A percentile compares a stretch with the other conserved stretches of the same genome.
Conservation (phyloP, 306 rosid genomes). For the Herpetospermum pedunculosum region DNA sequence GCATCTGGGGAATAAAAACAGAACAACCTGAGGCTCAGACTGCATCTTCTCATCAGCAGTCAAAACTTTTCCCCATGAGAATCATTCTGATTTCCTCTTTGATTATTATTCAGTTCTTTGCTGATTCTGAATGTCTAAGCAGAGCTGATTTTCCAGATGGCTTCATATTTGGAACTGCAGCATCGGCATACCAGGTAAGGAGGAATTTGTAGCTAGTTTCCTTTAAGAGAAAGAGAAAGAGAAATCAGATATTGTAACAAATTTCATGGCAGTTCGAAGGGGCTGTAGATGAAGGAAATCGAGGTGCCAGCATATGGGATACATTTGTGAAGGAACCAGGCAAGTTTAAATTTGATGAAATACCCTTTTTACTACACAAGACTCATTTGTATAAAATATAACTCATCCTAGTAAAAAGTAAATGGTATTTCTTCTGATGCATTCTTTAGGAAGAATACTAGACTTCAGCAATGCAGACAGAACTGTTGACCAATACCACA, state of each 20-base stretch:
- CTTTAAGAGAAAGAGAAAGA: background rate
- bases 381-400: background rate
- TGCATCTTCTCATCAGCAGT: background rate
- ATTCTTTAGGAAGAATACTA: conserved; percentile 57
- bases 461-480: conserved; percentile 89
- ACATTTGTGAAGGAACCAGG: conserved; percentile 68
- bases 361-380: background rate
- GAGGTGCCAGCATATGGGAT: conserved; percentile 81
- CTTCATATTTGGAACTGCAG: conserved; percentile 85
- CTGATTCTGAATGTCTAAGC: conserved; percentile 40
- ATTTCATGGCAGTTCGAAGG: conserved; percentile 53
- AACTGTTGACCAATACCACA: conserved; percentile 94
- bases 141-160: conserved; percentile 77
- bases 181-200: conserved; percentile 88
- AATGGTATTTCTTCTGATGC: conserved; percentile 8
- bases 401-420: background rate
- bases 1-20: background rate
- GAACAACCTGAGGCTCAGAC: background rate
- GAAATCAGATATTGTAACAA: background rate
- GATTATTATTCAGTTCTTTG: conserved; percentile 15
- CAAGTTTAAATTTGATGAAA: conserved; percentile 1
- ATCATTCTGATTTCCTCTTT: conserved; percentile 19
- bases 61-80: conserved; percentile 31
- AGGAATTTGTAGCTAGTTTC: background rate
- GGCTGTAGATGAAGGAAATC: conserved; percentile 82